Evolutionary conservation across 371 early-diverging fungal species (phyloP).

Genomic region (Nematocida sp.): DNA sequence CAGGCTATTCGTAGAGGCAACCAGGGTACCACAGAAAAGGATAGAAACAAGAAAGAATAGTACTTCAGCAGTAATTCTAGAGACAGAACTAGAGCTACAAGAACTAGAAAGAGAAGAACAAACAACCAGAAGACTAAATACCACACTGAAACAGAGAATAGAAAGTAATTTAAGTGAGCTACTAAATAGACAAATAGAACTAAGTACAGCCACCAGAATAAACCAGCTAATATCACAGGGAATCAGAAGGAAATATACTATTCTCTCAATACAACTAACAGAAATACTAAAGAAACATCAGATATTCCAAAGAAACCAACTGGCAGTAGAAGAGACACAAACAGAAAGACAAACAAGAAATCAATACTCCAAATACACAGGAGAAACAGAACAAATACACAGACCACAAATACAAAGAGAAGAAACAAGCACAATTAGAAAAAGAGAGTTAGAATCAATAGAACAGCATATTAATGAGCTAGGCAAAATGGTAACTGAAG

Average conservation of each 20-base stretch:
- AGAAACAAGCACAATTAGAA: constrained; percentile 36
- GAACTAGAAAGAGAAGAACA: constrained; percentile 9
- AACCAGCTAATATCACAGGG: not conserved
- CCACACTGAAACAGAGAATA: not conserved
- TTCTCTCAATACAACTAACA: constrained; percentile 1
- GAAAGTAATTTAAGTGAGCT: not conserved
- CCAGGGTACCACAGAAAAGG: constrained; percentile 53
- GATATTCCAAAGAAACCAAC: too few species aligned
- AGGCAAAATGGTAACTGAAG: constrained; percentile 64
- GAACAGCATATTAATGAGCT: constrained; percentile 63
- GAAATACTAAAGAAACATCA: not conserved
- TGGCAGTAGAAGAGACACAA: not conserved
- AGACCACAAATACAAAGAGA: constrained; percentile 23
- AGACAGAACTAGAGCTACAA: not conserved
- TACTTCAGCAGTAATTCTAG: not conserved
- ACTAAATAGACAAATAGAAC: constrained; percentile 17
- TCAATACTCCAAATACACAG: not conserved
- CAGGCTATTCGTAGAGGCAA: constrained; percentile 45
- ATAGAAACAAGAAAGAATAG: not conserved
- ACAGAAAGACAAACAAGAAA: not conserved
- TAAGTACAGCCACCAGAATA: constrained; percentile 1
- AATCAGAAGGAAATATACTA: constrained; percentile 8
- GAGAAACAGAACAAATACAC: not conserved
- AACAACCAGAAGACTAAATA: constrained; percentile 1
- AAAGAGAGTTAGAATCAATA: constrained; percentile 54